phyloP scores from a whole-genome alignment of 768 basidiomycete genomes.

The Leccinum uliginosum region DNA sequence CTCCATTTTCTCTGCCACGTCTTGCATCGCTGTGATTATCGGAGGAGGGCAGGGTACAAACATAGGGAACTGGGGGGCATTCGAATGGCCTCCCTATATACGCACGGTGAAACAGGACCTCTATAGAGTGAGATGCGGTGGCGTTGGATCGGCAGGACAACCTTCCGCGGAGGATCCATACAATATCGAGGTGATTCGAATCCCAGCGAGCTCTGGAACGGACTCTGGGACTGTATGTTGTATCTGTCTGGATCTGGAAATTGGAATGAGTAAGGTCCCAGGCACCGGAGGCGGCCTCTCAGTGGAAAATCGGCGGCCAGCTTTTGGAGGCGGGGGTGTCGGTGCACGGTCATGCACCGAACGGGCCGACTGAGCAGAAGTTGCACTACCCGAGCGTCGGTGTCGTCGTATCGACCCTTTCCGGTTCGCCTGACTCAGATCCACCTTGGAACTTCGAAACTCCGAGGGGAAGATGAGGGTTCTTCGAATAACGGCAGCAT shows the following conservation, averaged over 20 bases:
- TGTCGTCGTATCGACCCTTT: slow-evolving; percentile 48
- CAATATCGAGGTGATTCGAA: neutral
- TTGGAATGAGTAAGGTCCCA: no score
- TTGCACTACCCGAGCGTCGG: slow-evolving; percentile 59
- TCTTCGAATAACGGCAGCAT: slow-evolving; percentile 59
- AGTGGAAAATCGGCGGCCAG: slow-evolving; percentile 58
- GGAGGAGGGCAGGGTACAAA: neutral
- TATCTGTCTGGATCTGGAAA: neutral
- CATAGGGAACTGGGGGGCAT: neutral
- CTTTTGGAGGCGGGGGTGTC: slow-evolving; percentile 78
- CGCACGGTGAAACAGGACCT: neutral
- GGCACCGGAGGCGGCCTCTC: slow-evolving; percentile 70
- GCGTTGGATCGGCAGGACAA: neutral
- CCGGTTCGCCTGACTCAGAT: slow-evolving; percentile 50
- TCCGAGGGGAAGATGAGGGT: slow-evolving; percentile 80
- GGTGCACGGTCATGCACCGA: slow-evolving; percentile 80
- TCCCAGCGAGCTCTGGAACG: neutral
- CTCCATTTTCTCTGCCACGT: no score
- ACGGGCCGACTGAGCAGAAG: slow-evolving; percentile 57
- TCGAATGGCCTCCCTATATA: neutral
- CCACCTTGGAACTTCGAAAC: slow-evolving; percentile 49
- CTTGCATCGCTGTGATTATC: neutral
- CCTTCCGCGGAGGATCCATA: neutral
- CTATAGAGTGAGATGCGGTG: neutral
- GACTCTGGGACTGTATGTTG: neutral